phyloP scores from a whole-genome alignment of 1,284 basidiomycete species.

The Trichosporon faecale region DNA sequence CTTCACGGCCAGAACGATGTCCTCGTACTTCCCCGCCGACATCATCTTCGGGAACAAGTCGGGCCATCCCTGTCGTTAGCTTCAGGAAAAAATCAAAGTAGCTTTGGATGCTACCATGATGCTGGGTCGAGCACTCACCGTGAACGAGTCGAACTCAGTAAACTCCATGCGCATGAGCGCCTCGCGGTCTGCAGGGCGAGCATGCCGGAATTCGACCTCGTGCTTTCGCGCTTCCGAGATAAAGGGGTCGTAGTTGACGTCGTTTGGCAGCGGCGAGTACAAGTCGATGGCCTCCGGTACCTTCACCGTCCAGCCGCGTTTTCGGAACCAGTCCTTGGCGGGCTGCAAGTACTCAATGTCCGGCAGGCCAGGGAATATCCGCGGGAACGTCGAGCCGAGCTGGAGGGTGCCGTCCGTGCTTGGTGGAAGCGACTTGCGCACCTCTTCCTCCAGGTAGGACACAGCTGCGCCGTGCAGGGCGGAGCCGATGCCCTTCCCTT shows the following conservation, averaged over 20 bases:
- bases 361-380: slow-evolving; percentile 34
- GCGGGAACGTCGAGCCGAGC: slow-evolving; percentile 31
- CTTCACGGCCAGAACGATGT: slow-evolving; percentile 24
- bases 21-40: slow-evolving; percentile 17
- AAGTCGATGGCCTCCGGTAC: slow-evolving; percentile 16
- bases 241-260: slow-evolving; percentile 15
- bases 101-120: too few species aligned
- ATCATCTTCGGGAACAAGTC: slow-evolving; percentile 28
- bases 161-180: slow-evolving; percentile 24
- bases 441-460: slow-evolving; percentile 10
- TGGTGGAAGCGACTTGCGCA: slow-evolving; percentile 17
- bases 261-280: slow-evolving; percentile 12
- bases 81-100: not conserved
- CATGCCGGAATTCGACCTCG: slow-evolving; percentile 25
- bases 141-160: slow-evolving; percentile 25
- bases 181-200: slow-evolving; percentile 14
- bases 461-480: slow-evolving; percentile 26
- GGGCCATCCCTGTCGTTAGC: slow-evolving; percentile 31
- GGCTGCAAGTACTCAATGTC: slow-evolving; percentile 16
- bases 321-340: slow-evolving; percentile 20
- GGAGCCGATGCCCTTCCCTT: slow-evolving; percentile 22
- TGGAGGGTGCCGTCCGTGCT: slow-evolving; percentile 19
- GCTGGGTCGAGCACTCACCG: too few species aligned
- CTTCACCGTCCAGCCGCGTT: slow-evolving; percentile 22
- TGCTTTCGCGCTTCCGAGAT: slow-evolving; percentile 12